Percentiles rank a stretch among this genome's conserved stretches.
phyloP scores from a whole-genome alignment of 2,329 filamentous ascomycete genomes.

The Aureobasidium sp. region DNA sequence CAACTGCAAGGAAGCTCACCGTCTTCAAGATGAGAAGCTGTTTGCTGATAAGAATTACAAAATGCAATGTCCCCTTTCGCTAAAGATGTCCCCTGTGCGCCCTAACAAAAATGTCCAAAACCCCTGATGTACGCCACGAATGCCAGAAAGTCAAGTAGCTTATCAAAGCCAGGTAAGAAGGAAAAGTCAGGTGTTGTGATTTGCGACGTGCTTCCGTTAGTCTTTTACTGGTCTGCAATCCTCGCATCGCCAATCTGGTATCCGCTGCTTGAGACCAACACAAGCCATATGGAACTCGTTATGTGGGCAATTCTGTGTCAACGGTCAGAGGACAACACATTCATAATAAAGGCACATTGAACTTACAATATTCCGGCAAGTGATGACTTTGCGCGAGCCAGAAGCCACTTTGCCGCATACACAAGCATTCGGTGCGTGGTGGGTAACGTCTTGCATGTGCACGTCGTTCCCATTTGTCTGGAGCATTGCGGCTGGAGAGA shows the following conservation, averaged over 20 bases:
- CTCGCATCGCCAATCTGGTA: constrained; percentile 20
- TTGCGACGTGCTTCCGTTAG: neutral
- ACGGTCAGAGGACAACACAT: neutral
- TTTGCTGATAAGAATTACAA: neutral
- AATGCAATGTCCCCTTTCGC: neutral
- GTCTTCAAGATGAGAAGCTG: neutral
- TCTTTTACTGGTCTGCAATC: constrained; percentile 16
- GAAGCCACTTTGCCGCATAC: constrained; percentile 17
- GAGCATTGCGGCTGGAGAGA: neutral
- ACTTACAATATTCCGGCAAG: constrained; percentile 22
- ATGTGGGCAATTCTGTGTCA: constrained; percentile 16
- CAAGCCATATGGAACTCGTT: constrained; percentile 23
- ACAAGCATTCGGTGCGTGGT: constrained; percentile 14
- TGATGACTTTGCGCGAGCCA: constrained; percentile 17
- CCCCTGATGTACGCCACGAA: neutral
- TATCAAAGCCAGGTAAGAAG: neutral
- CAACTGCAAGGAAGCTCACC: neutral
- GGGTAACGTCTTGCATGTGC: neutral
- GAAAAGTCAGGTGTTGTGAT: neutral
- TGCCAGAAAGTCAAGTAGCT: neutral
- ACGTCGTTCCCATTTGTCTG: neutral
- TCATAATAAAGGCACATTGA: neutral
- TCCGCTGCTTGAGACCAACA: constrained; percentile 19
- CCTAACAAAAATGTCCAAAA: neutral
- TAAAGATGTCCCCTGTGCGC: neutral